phyloP scores from a whole-genome alignment of 2,329 filamentous ascomycete species.

The Colletotrichum sidae region DNA sequence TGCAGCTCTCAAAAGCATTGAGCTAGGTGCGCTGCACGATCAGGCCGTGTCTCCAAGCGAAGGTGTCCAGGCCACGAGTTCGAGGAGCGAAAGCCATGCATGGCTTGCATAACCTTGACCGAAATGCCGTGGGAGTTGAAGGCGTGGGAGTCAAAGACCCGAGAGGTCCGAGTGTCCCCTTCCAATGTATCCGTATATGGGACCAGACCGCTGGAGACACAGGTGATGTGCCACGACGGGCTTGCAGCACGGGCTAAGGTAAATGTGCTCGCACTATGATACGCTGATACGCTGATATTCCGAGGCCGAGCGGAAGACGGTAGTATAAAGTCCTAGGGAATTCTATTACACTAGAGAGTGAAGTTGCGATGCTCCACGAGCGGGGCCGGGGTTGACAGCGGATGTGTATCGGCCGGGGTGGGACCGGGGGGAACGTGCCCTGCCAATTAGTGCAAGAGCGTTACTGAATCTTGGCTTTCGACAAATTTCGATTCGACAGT shows the following conservation, averaged over 20 bases:
- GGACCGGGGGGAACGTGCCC: constrained; percentile 9
- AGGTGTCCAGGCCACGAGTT: background rate
- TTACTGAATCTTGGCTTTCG: background rate
- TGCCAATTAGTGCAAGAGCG: background rate
- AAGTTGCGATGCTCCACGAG: background rate
- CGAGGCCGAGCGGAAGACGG: no score
- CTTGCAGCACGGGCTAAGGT: background rate
- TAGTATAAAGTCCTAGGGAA: background rate
- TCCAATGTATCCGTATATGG: no score
- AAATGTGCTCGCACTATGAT: background rate
- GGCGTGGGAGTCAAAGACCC: no score
- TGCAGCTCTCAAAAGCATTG: no score
- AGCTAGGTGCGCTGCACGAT: no score
- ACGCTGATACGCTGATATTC: background rate
- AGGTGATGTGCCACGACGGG: no score
- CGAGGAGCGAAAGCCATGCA: background rate
- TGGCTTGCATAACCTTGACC: background rate
- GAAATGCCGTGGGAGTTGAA: no score
- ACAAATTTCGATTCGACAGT: background rate
- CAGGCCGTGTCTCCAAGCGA: no score
- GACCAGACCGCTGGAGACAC: no score
- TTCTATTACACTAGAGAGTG: background rate
- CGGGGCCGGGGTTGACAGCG: constrained; percentile 21
- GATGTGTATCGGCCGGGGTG: constrained; percentile 16
- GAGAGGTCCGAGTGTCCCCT: no score